Evolutionary conservation across 2,329 filamentous ascomycete species (phyloP).

Genomic region (Aschersonia sp.): DNA sequence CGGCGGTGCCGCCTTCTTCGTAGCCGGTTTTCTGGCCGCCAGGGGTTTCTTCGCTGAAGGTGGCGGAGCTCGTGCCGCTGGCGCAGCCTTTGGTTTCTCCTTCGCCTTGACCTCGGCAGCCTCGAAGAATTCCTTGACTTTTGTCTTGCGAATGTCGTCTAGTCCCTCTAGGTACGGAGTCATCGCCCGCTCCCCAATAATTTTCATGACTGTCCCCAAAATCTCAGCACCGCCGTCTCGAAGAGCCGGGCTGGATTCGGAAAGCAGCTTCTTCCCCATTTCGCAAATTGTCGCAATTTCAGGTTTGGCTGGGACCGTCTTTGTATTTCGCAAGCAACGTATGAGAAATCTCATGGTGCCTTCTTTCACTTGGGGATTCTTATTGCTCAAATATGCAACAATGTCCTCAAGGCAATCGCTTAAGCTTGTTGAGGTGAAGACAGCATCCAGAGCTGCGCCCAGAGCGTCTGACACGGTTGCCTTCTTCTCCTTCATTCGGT

Average conservation of each 20-base stretch:
- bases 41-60: slow-evolving; percentile 31
- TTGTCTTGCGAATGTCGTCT: slow-evolving; percentile 89
- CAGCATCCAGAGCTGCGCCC: slow-evolving; percentile 64
- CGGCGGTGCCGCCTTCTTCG: slow-evolving; percentile 31
- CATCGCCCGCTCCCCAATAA: slow-evolving; percentile 94
- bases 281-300: slow-evolving; percentile 83
- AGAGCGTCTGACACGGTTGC: slow-evolving; percentile 76
- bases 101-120: slow-evolving; percentile 34
- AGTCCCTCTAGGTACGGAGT: slow-evolving; percentile 79
- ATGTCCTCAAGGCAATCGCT: slow-evolving; percentile 88
- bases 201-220: slow-evolving; percentile 93
- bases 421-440: slow-evolving; percentile 51
- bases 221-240: slow-evolving; percentile 85
- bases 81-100: slow-evolving; percentile 68
- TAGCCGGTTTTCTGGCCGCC: slow-evolving; percentile 24
- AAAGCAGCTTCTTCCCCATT: slow-evolving; percentile 71
- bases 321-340: slow-evolving; percentile 68
- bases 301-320: slow-evolving; percentile 67
- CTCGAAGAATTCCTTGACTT: slow-evolving; percentile 86
- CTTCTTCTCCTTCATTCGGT: slow-evolving; percentile 96
- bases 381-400: slow-evolving; percentile 70
- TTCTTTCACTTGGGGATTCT: slow-evolving; percentile 96
- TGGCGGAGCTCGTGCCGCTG: slow-evolving; percentile 37
- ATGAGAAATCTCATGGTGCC: slow-evolving; percentile 91
- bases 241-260: slow-evolving; percentile 75